phyloP scores from a whole-genome alignment of 73 alveolate species.

The Stentor coeruleus region DNA sequence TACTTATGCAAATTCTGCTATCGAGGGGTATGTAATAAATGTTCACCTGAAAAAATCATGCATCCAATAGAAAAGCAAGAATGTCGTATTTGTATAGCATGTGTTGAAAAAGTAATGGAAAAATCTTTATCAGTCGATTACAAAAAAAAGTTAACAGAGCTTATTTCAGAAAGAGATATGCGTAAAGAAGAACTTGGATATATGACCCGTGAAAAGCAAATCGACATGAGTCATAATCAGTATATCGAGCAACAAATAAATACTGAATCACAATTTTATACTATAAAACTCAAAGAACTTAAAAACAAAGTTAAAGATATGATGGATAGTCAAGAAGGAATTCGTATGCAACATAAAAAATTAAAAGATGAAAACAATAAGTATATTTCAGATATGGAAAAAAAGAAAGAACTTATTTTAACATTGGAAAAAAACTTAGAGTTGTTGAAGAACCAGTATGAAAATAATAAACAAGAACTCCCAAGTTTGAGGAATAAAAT shows the following conservation, averaged over 20 bases:
- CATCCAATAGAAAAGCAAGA: neutral
- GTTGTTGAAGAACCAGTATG: neutral
- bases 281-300: neutral
- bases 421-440: neutral
- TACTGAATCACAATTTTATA: neutral
- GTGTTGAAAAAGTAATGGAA: neutral
- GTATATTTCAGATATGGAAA: neutral
- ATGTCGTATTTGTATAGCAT: neutral
- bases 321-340: neutral
- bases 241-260: neutral
- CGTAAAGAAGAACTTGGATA: neutral
- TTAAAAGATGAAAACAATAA: neutral
- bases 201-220: neutral
- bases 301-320: neutral
- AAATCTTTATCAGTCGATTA: neutral
- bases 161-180: no score
- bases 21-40: conserved; percentile 4
- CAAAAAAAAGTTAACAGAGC: neutral
- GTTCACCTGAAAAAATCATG: neutral
- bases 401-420: no score
- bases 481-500: neutral
- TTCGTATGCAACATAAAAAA: neutral
- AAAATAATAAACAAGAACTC: neutral
- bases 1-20: conserved; percentile 4
- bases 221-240: neutral